Evolutionary conservation across 2,329 filamentous ascomycete species (phyloP).

Genomic region (Paracorniculantispora psalliotae): DNA sequence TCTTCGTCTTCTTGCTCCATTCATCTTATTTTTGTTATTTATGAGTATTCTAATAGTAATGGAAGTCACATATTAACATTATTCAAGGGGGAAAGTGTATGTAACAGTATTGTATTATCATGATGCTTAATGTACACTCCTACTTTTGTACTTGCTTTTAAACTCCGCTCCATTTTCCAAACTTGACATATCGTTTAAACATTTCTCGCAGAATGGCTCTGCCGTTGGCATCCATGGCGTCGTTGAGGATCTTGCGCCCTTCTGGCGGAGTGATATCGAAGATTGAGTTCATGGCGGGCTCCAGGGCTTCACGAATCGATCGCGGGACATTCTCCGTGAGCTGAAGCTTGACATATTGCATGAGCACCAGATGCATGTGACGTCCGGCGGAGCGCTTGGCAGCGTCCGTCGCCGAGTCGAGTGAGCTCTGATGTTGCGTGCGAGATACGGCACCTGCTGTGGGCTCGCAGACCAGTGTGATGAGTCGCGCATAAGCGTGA

Average conservation of each 20-base stretch:
- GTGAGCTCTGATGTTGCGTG: conserved; percentile 35
- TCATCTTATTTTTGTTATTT: no score
- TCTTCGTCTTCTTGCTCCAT: no score
- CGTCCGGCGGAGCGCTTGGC: conserved; percentile 57
- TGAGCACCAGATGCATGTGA: conserved; percentile 57
- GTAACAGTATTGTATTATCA: conserved; percentile 5
- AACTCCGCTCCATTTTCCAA: conserved; percentile 60
- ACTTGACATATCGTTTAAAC: conserved; percentile 55
- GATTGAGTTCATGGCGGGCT: conserved; percentile 54
- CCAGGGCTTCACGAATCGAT: conserved; percentile 49
- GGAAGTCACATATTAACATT: no score
- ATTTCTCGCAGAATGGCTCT: conserved; percentile 54
- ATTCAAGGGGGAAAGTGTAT: no score
- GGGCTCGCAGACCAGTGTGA: conserved; percentile 57
- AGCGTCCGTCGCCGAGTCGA: conserved; percentile 56
- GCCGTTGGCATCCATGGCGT: conserved; percentile 54
- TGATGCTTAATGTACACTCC: conserved; percentile 11
- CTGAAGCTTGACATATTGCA: conserved; percentile 57
- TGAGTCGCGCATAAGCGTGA: conserved; percentile 47
- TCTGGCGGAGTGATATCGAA: conserved; percentile 54
- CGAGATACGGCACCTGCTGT: conserved; percentile 51
- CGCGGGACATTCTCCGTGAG: conserved; percentile 49
- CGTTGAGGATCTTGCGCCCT: conserved; percentile 51
- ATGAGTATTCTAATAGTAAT: no score
- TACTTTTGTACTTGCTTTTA: conserved; percentile 26